These are phyloP conservation scores for Crepidotus variabilis DNA, from an alignment of 768 basidiomycete genomes.

Conservation along the genomic window DNA sequence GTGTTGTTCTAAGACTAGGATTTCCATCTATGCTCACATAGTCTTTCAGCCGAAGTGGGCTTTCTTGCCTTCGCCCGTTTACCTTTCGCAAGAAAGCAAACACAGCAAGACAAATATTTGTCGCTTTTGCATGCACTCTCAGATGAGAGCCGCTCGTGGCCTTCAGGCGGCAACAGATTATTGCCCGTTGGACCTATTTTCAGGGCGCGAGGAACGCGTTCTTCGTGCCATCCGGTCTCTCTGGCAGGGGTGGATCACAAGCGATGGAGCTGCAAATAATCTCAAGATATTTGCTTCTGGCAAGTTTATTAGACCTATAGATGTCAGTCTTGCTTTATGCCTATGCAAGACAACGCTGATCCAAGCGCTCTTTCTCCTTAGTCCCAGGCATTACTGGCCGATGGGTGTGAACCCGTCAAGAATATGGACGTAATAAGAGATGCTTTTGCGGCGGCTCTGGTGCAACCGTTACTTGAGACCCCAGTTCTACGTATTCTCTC, in stretches of 20 bases:
- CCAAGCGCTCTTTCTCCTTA: constrained; percentile 10
- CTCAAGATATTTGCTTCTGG: constrained; percentile 77
- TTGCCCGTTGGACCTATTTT: constrained; percentile 91
- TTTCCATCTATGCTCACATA: neutral
- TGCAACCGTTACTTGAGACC: constrained; percentile 44
- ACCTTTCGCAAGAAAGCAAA: constrained; percentile 58
- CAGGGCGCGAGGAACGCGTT: constrained; percentile 58
- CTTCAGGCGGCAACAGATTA: constrained; percentile 45
- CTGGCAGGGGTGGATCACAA: constrained; percentile 69
- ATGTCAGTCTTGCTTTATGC: constrained; percentile 35
- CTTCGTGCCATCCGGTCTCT: constrained; percentile 61
- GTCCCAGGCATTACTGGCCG: constrained; percentile 26
- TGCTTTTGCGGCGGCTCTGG: constrained; percentile 46
- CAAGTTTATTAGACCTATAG: constrained; percentile 47
- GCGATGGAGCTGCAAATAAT: constrained; percentile 71
- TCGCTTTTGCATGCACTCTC: constrained; percentile 88
- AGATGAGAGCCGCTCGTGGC: constrained; percentile 41
- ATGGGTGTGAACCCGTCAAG: constrained; percentile 11
- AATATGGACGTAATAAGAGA: constrained; percentile 34
- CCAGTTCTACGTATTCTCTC: constrained; percentile 53
- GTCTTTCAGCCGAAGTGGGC: constrained; percentile 89
- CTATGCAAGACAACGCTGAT: neutral
- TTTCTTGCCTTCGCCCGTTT: constrained; percentile 66
- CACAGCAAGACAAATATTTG: constrained; percentile 68
- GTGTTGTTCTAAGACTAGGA: constrained; percentile 6